Base-by-base conservation (phyloP, 1,284 basidiomycete genomes). In the Microbotryum intermedium region DNA sequence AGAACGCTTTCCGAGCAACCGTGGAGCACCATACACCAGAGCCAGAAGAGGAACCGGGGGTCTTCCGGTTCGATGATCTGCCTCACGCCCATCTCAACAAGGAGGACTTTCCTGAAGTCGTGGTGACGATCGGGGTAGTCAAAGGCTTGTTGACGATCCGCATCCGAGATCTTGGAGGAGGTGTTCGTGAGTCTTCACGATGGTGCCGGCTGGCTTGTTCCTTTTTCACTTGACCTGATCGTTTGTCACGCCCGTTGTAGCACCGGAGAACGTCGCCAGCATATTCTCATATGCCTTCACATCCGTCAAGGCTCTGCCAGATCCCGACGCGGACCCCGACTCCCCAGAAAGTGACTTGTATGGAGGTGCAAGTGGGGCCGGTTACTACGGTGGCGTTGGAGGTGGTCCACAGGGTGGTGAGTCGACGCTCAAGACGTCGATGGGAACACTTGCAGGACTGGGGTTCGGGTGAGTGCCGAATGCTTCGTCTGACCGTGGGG, bases 261-360 rank as follows among this genome's bases (percentile, higher is more conserved):
- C 64, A 1, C 84, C 84, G 4, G 76, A 80, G 9, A 83, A 90
- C 72, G 82, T 92, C 77, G 77, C 81, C 20, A 81, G 83, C 54
- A 86, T 93, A 59, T 93, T 92, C 74, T 88, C 87, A 25, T 93
- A 93, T 72, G 88, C 89, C 7, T 93, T 91, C 73, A 91, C 90
- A 3, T 92, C 90, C 4, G 86, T 85, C 16, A 77, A 79, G 0
- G 60, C 65, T 16, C 61, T 68, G 2, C 59, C 66, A 5, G 61
- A 66, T 34, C 66, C 66, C 13, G 66, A 68, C 26, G 60, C 57
- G 13, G 66, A 68, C 51, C 66, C 66, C 23, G 66, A 68, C 46
- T 68, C 66, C 11, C 66, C 66, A 5, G 48, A 28, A 8, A 21
- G 26, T 3, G 57, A 58, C 28, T n/a, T 61, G 18, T 68, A 68